phyloP scores from a whole-genome alignment of 345 rosid species.

The Leavenworthia alabamica region DNA sequence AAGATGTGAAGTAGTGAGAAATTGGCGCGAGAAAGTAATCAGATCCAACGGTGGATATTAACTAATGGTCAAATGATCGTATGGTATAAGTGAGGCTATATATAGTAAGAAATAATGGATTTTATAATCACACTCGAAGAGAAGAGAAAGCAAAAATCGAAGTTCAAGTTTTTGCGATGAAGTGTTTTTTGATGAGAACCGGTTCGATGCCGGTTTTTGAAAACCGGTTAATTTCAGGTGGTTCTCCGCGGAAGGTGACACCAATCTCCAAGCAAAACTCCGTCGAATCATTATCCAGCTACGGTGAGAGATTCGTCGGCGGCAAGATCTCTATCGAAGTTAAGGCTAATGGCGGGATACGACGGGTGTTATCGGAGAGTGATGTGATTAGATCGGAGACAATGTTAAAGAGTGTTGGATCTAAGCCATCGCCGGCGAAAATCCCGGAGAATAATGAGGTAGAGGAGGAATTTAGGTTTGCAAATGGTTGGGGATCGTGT shows the following conservation, averaged over 20 bases:
- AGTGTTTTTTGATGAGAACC: constrained; percentile 45
- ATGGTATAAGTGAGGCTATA: constrained; percentile 13
- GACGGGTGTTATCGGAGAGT: constrained; percentile 47
- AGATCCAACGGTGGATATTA: constrained; percentile 16
- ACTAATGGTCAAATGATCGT: background rate
- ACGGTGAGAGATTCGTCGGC: constrained; percentile 37
- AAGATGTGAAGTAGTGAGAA: background rate
- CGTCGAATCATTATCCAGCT: constrained; percentile 32
- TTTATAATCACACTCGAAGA: background rate
- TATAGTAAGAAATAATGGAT: background rate
- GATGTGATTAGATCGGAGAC: constrained; percentile 39
- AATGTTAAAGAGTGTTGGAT: constrained; percentile 26
- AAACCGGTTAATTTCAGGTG: constrained; percentile 21
- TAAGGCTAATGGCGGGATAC: constrained; percentile 31
- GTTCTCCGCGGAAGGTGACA: constrained; percentile 25
- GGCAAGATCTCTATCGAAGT: constrained; percentile 42
- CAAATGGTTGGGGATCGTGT: constrained; percentile 24
- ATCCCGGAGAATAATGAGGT: constrained; percentile 46
- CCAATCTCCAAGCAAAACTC: constrained; percentile 41
- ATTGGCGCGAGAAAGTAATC: background rate
- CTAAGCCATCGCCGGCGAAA: constrained; percentile 32
- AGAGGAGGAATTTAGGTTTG: constrained; percentile 6
- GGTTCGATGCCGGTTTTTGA: constrained; percentile 44
- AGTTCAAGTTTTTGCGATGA: constrained; percentile 38
- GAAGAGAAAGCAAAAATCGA: background rate